Percentiles rank a stretch among this genome's conserved stretches.
Conservation (phyloP, 1,284 basidiomycete genomes). For the Boletellus deceptivus region DNA sequence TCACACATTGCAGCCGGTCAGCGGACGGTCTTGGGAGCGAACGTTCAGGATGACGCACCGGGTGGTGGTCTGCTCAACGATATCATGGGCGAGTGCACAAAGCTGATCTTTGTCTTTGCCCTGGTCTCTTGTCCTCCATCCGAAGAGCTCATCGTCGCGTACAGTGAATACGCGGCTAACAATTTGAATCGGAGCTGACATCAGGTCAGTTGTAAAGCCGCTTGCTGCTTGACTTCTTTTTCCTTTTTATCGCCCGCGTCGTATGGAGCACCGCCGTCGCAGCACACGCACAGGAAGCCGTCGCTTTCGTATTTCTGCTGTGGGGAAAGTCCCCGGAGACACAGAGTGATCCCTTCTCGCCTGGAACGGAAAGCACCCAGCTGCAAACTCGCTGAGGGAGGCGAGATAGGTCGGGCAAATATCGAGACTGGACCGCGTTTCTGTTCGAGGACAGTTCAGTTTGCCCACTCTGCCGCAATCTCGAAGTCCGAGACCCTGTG, state of each 20-base stretch:
- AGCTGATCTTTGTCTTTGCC: conserved; percentile 15
- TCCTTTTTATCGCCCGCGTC: conserved; percentile 37
- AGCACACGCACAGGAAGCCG: conserved; percentile 67
- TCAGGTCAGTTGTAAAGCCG: conserved; percentile 4
- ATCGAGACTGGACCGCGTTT: conserved; percentile 35
- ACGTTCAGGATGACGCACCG: conserved; percentile 16
- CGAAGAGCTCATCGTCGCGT: conserved; percentile 22
- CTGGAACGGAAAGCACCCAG: conserved; percentile 67
- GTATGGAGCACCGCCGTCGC: conserved; percentile 82
- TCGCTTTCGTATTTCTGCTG: conserved; percentile 54
- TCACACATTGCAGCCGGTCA: conserved; percentile 2
- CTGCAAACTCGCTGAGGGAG: conserved; percentile 54
- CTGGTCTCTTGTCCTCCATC: conserved; percentile 15
- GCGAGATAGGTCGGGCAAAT: conserved; percentile 52
- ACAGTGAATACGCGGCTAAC: background rate
- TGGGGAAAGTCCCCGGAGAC: conserved; percentile 92
- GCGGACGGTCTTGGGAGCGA: background rate
- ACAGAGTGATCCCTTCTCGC: conserved; percentile 57
- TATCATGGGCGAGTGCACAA: conserved; percentile 25
- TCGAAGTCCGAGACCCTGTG: conserved; percentile 36
- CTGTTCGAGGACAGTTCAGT: conserved; percentile 33
- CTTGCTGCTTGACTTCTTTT: background rate
- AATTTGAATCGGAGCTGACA: conserved; percentile 27
- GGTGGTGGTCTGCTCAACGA: conserved; percentile 26
- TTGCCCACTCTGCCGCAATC: conserved; percentile 56